A percentile compares a stretch with the other conserved stretches of the same genome.
Evolutionary conservation across 2,329 filamentous ascomycete species (phyloP).

Genomic region (Penicillium sp.): DNA sequence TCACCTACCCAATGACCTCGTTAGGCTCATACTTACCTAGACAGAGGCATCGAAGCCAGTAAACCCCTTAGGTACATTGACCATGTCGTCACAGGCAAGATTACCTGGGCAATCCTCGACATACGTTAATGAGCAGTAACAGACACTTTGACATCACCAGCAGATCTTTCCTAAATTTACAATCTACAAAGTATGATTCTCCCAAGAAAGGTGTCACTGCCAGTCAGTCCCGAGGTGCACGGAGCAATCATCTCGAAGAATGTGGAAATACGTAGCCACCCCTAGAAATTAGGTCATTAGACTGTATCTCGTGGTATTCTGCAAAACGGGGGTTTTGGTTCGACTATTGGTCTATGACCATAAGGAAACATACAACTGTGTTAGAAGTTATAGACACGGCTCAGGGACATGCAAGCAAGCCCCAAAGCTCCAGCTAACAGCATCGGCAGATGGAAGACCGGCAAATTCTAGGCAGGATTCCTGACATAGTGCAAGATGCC

Average conservation of each 20-base stretch:
- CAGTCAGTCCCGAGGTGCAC: neutral
- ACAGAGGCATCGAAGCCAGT: too few species aligned
- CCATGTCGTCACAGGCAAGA: too few species aligned
- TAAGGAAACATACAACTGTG: neutral
- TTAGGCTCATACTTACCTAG: too few species aligned
- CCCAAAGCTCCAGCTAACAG: neutral
- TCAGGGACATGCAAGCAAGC: neutral
- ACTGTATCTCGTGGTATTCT: neutral
- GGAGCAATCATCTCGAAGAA: neutral
- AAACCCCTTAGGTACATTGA: too few species aligned
- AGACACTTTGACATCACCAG: neutral
- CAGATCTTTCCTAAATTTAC: neutral
- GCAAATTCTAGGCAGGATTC: neutral
- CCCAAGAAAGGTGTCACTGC: neutral
- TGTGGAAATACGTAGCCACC: constrained; percentile 2
- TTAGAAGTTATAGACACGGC: neutral
- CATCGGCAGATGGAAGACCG: neutral
- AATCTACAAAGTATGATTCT: neutral
- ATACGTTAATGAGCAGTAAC: too few species aligned
- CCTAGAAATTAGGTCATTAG: constrained; percentile 3
- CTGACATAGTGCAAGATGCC: neutral
- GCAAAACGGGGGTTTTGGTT: too few species aligned
- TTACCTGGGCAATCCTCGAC: too few species aligned
- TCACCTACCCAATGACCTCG: too few species aligned
- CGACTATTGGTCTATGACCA: neutral